Evolutionary conservation across 2,329 filamentous ascomycete species (phyloP).

Genomic region (Aspergillus sp.): DNA sequence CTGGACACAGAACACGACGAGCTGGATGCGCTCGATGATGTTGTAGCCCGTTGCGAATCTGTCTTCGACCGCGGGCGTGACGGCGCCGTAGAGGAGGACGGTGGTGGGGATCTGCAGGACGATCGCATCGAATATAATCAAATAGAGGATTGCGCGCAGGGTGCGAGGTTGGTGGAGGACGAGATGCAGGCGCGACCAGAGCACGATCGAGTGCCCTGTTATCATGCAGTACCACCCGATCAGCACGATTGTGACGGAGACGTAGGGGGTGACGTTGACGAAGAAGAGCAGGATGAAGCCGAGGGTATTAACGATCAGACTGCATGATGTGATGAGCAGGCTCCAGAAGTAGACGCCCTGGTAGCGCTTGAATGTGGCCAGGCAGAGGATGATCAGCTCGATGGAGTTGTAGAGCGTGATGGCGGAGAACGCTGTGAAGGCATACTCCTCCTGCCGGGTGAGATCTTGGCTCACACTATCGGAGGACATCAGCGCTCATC

Average conservation of each 20-base stretch:
- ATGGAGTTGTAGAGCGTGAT: constrained; percentile 47
- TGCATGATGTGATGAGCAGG: constrained; percentile 36
- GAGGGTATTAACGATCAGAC: constrained; percentile 40
- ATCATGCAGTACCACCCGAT: constrained; percentile 44
- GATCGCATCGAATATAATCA: constrained; percentile 44
- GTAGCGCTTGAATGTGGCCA: constrained; percentile 43
- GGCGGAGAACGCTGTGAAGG: constrained; percentile 41
- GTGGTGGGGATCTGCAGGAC: constrained; percentile 40
- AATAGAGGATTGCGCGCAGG: constrained; percentile 34
- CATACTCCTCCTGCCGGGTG: constrained; percentile 1
- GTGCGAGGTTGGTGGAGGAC: constrained; percentile 33
- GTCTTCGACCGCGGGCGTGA: constrained; percentile 1
- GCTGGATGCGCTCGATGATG: constrained; percentile 51
- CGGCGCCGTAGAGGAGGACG: constrained; percentile 37
- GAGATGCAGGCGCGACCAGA: constrained; percentile 48
- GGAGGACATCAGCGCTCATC: not conserved
- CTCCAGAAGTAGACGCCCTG: constrained; percentile 48
- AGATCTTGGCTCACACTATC: not conserved
- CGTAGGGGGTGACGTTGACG: constrained; percentile 24
- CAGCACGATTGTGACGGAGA: constrained; percentile 36
- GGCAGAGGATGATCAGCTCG: constrained; percentile 45
- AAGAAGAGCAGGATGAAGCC: constrained; percentile 46
- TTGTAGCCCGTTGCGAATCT: constrained; percentile 27
- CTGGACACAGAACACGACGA: constrained; percentile 54
- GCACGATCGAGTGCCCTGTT: constrained; percentile 45